A percentile compares a stretch with the other conserved stretches of the same genome.
Conservation (phyloP, 192 early-diverging fungal genomes). For the Coemansia brasiliensis region DNA sequence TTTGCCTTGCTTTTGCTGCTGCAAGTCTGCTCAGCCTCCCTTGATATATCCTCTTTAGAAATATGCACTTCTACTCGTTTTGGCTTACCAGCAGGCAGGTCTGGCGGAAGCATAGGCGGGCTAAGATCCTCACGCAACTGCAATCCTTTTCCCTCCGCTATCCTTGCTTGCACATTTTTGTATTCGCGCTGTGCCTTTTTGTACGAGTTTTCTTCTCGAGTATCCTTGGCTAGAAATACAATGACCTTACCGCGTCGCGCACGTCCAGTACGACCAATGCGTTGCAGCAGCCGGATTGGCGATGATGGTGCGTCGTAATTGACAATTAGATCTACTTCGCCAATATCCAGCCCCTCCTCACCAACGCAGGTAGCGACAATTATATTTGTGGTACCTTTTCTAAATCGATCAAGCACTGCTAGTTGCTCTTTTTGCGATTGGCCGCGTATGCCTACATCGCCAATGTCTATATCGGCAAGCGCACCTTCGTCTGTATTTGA, state of each 20-base stretch:
- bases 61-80: constrained; percentile 23
- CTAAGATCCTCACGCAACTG: constrained; percentile 39
- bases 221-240: constrained; percentile 51
- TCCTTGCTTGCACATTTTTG: constrained; percentile 45
- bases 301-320: constrained; percentile 72
- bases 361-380: constrained; percentile 90
- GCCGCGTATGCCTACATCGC: constrained; percentile 61
- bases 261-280: constrained; percentile 55
- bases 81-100: constrained; percentile 27
- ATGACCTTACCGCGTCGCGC: constrained; percentile 51
- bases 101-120: constrained; percentile 50
- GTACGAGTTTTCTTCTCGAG: constrained; percentile 50
- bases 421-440: constrained; percentile 85
- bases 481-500: constrained; percentile 13
- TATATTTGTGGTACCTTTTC: constrained; percentile 75
- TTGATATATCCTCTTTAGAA: constrained; percentile 28
- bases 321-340: constrained; percentile 90
- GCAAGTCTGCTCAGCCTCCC: background rate
- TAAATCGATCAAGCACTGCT: constrained; percentile 73
- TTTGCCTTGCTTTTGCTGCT: constrained; percentile 4
- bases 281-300: constrained; percentile 51
- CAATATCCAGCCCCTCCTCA: constrained; percentile 96
- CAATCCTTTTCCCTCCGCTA: constrained; percentile 41
- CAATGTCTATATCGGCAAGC: constrained; percentile 21
- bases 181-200: constrained; percentile 54